Conservation (phyloP, 31 red algal genomes). For the Asparagopsis taxiformis region DNA sequence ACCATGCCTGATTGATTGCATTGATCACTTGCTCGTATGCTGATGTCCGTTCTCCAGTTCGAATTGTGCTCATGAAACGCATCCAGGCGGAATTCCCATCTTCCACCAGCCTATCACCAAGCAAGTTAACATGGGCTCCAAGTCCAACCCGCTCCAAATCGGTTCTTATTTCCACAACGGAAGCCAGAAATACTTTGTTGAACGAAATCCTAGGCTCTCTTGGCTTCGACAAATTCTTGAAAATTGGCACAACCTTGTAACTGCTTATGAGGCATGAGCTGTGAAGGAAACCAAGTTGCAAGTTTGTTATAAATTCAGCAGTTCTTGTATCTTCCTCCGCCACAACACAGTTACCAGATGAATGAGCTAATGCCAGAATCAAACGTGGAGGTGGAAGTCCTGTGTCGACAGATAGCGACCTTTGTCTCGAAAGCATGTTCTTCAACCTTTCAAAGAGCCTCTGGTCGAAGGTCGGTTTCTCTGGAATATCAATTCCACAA, state of each 20-base stretch:
- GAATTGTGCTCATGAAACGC: background rate
- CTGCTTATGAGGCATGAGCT: background rate
- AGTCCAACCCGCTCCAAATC: background rate
- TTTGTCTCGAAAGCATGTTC: no score
- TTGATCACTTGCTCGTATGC: background rate
- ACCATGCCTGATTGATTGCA: background rate
- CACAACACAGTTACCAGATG: background rate
- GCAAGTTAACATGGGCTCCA: background rate
- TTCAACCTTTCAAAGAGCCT: no score
- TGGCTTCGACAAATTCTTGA: background rate
- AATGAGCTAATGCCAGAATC: background rate
- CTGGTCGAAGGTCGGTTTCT: background rate
- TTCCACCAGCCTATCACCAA: background rate
- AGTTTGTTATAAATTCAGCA: background rate
- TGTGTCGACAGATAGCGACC: background rate
- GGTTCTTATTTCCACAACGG: background rate
- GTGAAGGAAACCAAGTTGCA: background rate
- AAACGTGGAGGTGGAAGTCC: background rate
- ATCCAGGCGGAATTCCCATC: background rate
- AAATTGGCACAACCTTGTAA: background rate
- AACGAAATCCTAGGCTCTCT: background rate
- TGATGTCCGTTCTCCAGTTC: background rate
- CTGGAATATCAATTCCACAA: background rate
- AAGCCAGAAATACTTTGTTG: background rate
- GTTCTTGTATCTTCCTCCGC: background rate